These are phyloP conservation scores for Coprinopsis strossmayeri DNA, from an alignment of 768 basidiomycete genomes.

Conservation along the genomic window DNA sequence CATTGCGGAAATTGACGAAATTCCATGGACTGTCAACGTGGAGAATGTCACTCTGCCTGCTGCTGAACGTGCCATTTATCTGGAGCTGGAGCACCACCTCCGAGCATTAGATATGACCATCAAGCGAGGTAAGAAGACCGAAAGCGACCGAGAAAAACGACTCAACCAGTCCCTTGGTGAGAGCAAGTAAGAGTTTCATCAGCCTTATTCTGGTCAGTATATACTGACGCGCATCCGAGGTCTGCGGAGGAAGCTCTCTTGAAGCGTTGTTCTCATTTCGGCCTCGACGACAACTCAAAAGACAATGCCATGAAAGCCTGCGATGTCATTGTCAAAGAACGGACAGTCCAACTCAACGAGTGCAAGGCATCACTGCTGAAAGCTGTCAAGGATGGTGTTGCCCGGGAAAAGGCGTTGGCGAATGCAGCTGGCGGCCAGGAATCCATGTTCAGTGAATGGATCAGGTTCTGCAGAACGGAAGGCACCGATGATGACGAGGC, in stretches of 20 bases:
- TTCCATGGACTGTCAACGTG: constrained; percentile 64
- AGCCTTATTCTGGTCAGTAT: background rate
- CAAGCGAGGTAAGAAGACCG: constrained; percentile 53
- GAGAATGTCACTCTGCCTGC: constrained; percentile 74
- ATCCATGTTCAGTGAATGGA: constrained; percentile 75
- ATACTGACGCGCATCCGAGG: constrained; percentile 28
- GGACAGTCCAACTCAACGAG: constrained; percentile 69
- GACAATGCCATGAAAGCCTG: constrained; percentile 87
- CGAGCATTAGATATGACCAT: constrained; percentile 86
- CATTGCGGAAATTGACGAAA: constrained; percentile 95
- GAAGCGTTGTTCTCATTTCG: constrained; percentile 94
- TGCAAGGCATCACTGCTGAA: constrained; percentile 69
- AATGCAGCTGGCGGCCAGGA: constrained; percentile 46
- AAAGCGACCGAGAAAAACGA: constrained; percentile 87
- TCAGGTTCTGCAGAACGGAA: constrained; percentile 59
- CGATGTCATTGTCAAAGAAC: constrained; percentile 83
- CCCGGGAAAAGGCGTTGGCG: constrained; percentile 63
- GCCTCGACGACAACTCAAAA: constrained; percentile 54
- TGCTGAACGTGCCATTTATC: constrained; percentile 90
- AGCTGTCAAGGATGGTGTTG: constrained; percentile 59
- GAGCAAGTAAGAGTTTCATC: constrained; percentile 57
- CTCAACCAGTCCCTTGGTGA: constrained; percentile 83
- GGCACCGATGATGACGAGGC: constrained; percentile 80
- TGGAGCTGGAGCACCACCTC: constrained; percentile 90
- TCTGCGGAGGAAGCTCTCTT: constrained; percentile 89